Evolutionary conservation across 495 filamentous ascomycete genomes (phyloP), one percentile per base, ranked within the genome.

Genomic region (Penicillium canariense): DNA sequence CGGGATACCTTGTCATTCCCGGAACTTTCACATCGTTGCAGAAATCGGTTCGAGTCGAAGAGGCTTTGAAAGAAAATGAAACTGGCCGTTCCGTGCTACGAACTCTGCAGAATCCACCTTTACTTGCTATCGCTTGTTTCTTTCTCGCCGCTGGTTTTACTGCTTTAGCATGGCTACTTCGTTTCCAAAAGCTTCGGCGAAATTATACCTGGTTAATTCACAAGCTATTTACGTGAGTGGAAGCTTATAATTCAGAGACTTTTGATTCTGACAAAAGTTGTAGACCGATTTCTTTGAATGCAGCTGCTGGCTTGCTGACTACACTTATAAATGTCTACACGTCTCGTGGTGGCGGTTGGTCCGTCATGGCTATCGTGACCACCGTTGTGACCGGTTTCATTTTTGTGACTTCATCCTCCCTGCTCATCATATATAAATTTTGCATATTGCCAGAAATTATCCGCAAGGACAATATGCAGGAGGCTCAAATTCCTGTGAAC

Each of bases 1-100:
- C 69, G 2, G 67, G 68, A 4, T 73, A 68, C 55, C 53, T 75
- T 26, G 62, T 72, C 17, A 58, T 75, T 27, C 71, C 71, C 7
- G 70, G 67, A 3, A 75, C 67, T 25, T 75, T 73, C 48, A 70
- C 62, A 47, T 62, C 56, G 14, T 51, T 71, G 34, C 53, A 73
- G 43, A 52, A 66, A 6, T 58, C 54, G 14, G 45, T 59, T 18
- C 36, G 50, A n/a, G 22, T 65, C 12, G 44, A 63, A 40, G 31
- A 56, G 27, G 25, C 20, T n/a, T 42, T 63, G 28, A 20, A 36
- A 9, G 32, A 46, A 12, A 53, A 59, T 38, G 36, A 34, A 11
- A 35, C 51, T 3, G 58, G 57, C 15, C 34, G 44, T 11, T 39
- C n/a, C 11, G 44, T 63, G 25, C 43, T 71, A 9, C 36, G 56